A percentile compares a stretch with the other conserved stretches of the same genome.
Conservation (phyloP, 1,284 basidiomycete species). For the Pholiota adiposa region DNA sequence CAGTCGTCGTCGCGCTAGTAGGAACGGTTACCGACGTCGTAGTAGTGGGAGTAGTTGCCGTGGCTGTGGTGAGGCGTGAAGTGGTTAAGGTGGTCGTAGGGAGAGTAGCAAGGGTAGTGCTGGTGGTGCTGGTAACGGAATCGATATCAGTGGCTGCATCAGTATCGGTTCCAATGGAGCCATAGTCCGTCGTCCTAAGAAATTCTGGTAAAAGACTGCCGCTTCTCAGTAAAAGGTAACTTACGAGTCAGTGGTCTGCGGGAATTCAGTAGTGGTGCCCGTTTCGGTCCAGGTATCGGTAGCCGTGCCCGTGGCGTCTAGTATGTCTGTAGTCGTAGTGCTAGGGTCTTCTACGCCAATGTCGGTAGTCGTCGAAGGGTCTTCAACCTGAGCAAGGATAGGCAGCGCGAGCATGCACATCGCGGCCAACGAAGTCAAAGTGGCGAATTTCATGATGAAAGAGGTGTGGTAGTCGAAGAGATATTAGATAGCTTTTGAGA, state of each 20-base stretch:
- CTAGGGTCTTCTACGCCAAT: not conserved
- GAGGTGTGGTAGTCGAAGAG: not conserved
- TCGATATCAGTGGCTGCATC: not conserved
- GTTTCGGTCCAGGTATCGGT: not conserved
- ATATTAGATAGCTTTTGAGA: not conserved
- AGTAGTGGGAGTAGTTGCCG: not conserved
- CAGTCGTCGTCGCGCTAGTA: not conserved
- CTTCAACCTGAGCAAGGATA: not conserved
- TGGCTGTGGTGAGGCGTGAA: not conserved
- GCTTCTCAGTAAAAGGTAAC: not conserved
- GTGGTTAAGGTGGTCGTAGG: not conserved
- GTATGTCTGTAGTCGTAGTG: not conserved
- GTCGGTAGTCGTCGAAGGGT: not conserved
- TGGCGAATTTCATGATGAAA: not conserved
- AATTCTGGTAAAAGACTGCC: not conserved
- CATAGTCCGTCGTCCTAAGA: not conserved
- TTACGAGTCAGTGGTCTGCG: not conserved
- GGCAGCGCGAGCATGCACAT: not conserved
- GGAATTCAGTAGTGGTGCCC: not conserved
- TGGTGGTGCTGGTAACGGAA: not conserved
- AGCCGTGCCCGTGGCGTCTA: not conserved
- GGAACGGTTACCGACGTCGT: not conserved
- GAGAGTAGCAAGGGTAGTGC: not conserved
- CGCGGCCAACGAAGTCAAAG: constrained; percentile 1
- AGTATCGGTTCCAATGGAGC: not conserved